phyloP scores from a whole-genome alignment of 2,329 filamentous ascomycete genomes.

The Aspergillus sp. region DNA sequence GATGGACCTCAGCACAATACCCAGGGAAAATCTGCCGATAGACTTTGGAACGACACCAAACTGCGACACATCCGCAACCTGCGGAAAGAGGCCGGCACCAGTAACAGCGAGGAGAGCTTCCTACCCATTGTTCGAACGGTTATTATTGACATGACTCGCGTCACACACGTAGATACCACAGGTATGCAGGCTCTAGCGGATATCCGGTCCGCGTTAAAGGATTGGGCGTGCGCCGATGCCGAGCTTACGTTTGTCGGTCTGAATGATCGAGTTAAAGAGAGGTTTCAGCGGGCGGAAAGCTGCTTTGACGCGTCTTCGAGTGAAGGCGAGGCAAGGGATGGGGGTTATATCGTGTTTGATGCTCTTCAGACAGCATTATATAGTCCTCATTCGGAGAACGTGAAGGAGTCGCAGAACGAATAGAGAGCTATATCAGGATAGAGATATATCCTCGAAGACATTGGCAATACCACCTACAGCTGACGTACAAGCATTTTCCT shows the following conservation, averaged over 20 bases:
- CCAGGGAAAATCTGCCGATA: slow-evolving; percentile 60
- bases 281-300: not conserved
- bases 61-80: slow-evolving; percentile 59
- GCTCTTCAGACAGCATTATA: not conserved
- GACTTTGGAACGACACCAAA: slow-evolving; percentile 79
- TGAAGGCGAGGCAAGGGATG: not conserved
- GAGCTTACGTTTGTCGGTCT: not conserved
- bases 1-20: too few species aligned
- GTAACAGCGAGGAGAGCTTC: slow-evolving; percentile 30
- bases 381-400: not conserved
- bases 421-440: too few species aligned
- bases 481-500: too few species aligned
- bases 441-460: too few species aligned
- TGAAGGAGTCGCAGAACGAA: too few species aligned
- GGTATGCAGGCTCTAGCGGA: slow-evolving; percentile 90
- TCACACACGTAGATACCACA: slow-evolving; percentile 91
- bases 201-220: slow-evolving; percentile 86
- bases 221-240: slow-evolving; percentile 65
- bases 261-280: not conserved
- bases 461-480: too few species aligned
- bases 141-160: slow-evolving; percentile 86
- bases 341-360: not conserved
- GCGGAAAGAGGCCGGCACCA: slow-evolving; percentile 53
- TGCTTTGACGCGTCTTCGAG: not conserved
- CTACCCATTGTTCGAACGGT: slow-evolving; percentile 76